Evolutionary conservation across 208 protist species (phyloP).

Genomic region (Acanthamoeba lenticulata): DNA sequence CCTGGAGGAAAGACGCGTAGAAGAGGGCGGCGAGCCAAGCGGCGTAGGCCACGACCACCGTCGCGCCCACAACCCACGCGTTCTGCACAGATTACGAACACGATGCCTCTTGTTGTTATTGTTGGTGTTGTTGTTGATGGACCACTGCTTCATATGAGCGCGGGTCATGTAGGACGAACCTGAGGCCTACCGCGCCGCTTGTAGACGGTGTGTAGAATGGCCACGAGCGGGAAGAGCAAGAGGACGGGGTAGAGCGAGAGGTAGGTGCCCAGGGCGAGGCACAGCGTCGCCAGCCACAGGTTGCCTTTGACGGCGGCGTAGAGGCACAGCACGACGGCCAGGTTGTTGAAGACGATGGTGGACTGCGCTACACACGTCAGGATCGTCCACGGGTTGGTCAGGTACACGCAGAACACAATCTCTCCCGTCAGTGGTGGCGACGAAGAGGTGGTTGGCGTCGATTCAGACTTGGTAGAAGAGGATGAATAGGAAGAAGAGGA

Average conservation of each 20-base stretch:
- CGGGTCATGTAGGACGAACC: too few relatives aligned
- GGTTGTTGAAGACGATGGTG: constrained; percentile 69
- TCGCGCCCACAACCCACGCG: background rate
- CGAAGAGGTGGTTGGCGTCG: background rate
- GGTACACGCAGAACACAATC: constrained; percentile 63
- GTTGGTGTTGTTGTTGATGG: background rate
- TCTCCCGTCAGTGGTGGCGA: constrained; percentile 6
- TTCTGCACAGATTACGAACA: background rate
- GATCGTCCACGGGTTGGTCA: constrained; percentile 67
- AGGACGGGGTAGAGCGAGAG: constrained; percentile 49
- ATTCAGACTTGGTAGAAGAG: background rate
- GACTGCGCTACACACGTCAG: constrained; percentile 59
- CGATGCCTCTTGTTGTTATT: background rate
- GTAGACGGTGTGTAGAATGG: constrained; percentile 40
- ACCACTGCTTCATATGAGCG: too few relatives aligned
- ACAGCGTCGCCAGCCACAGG: constrained; percentile 48
- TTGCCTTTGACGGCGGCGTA: constrained; percentile 64
- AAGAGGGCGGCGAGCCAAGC: constrained; percentile 52
- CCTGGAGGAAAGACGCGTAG: constrained; percentile 32
- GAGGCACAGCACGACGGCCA: constrained; percentile 49
- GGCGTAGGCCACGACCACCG: background rate
- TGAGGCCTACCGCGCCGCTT: background rate
- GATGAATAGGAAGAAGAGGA: background rate
- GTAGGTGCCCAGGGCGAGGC: constrained; percentile 56
- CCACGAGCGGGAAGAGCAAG: constrained; percentile 50